phyloP scores from a whole-genome alignment of 257 asterid genomes.

The Solanum chilense region DNA sequence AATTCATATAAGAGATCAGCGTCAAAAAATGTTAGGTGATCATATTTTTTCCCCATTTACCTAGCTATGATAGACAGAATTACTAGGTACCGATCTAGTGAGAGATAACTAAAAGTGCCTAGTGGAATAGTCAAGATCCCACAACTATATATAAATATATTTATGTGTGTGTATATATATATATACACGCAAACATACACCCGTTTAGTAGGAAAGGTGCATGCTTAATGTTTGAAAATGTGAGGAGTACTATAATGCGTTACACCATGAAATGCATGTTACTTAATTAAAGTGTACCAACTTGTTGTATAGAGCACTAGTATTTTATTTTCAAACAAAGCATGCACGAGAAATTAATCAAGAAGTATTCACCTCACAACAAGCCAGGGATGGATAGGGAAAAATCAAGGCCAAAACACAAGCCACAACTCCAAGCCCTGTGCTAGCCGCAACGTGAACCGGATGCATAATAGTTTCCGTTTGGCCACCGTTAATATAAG shows the following conservation, averaged over 20 bases:
- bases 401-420: slow-evolving; percentile 57
- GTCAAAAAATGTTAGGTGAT: background rate
- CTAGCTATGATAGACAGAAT: background rate
- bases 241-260: background rate
- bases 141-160: background rate
- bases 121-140: background rate
- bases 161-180: background rate
- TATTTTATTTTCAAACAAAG: background rate
- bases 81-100: background rate
- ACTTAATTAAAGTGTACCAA: background rate
- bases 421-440: slow-evolving; percentile 58
- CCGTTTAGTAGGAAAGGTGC: background rate
- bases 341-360: background rate
- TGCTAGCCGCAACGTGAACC: slow-evolving; percentile 59
- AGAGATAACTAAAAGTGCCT: background rate
- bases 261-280: background rate
- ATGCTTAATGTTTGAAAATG: background rate
- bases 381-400: slow-evolving; percentile 63
- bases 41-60: background rate
- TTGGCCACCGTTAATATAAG: slow-evolving; percentile 34
- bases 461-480: slow-evolving; percentile 65
- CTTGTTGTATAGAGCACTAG: background rate
- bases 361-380: slow-evolving; percentile 36
- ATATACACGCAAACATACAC: background rate
- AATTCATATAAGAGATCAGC: background rate